Evolutionary conservation across 2,329 filamentous ascomycete species (phyloP), one percentile per base, ranked within the genome.

Genomic region (Cladosporium cucumerinum): DNA sequence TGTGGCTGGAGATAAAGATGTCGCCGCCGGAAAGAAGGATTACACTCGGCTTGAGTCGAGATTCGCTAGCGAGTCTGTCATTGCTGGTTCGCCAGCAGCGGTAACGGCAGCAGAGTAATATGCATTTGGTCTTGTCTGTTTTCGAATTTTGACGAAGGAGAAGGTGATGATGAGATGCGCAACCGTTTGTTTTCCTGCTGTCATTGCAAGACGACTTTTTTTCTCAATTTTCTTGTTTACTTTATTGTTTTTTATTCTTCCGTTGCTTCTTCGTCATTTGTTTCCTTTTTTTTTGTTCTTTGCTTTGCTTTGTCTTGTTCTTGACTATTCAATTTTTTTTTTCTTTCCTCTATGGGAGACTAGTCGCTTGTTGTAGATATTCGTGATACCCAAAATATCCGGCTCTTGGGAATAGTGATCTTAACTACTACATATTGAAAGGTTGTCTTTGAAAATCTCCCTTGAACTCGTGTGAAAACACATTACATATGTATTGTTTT

Each of bases 1-100:
- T 2, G 57, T 23, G 28, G 46, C 46, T 11, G 59, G 36, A 34
- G 59, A 49, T 14, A 61, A 57, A 36, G 54, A 57, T 36, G 14
- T 21, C 14, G 39, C n/a, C 4, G 48, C 48, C 5, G 54, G 28
- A 5, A 57, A 61, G 59, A 61, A 61, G 21, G 59, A 61, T 54
- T 61, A 48, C 28, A 61, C 59, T 28, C 59, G 54, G 43, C 32
- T 61, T 34, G 28, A 61, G 18, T n/a, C 59, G n/a, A 34, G n/a
- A 36, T 28, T 28, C 12, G 30, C 59, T 23, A 52, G 48, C 32
- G 59, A 61, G 48, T 14, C 59, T 23, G 48, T 23, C 11, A 26
- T 25, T 46, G 8, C 39, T 46, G 8, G 39, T 4, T n/a, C 21
- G 12, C 8, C n/a, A 10, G 8, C 39, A 11, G 39, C 10, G n/a